These are phyloP conservation scores for Escallonia herrerae DNA, from an alignment of 129 eudicot genomes.

Conservation along the genomic window DNA sequence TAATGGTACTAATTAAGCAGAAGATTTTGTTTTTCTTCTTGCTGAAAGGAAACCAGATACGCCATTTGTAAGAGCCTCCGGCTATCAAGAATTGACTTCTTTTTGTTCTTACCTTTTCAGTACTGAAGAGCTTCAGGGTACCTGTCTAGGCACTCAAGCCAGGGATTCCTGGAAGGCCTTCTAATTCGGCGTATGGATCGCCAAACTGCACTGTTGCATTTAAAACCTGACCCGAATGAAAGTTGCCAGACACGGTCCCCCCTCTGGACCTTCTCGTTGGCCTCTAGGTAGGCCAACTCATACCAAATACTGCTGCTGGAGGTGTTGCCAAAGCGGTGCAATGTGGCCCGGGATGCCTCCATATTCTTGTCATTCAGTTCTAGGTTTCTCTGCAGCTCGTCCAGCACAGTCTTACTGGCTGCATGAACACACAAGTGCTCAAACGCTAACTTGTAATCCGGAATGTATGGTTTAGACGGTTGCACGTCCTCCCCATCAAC, in stretches of 20 bases:
- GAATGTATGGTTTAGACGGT: slow-evolving; percentile 71
- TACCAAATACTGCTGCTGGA: slow-evolving; percentile 99
- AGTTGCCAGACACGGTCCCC: slow-evolving; percentile 94
- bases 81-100: no score
- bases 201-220: slow-evolving; percentile 97
- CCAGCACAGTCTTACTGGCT: slow-evolving; percentile 84
- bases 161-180: slow-evolving; percentile 63
- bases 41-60: no score
- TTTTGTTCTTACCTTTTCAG: no score
- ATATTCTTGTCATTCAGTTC: slow-evolving; percentile 75
- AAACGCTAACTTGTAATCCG: slow-evolving; percentile 92
- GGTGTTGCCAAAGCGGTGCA: slow-evolving; percentile 88
- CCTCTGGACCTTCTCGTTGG: slow-evolving; percentile 55
- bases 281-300: slow-evolving; percentile 88
- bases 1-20: no score
- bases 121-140: no score
- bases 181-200: slow-evolving; percentile 50
- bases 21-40: no score
- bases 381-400: slow-evolving; percentile 83
- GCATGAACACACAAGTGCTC: slow-evolving; percentile 97
- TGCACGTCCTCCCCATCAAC: background rate
- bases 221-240: slow-evolving; percentile 90
- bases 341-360: slow-evolving; percentile 70
- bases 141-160: slow-evolving; percentile 26
- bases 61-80: no score